Conservation (phyloP, 441 rosid species). For the Raphanus hybrid region DNA sequence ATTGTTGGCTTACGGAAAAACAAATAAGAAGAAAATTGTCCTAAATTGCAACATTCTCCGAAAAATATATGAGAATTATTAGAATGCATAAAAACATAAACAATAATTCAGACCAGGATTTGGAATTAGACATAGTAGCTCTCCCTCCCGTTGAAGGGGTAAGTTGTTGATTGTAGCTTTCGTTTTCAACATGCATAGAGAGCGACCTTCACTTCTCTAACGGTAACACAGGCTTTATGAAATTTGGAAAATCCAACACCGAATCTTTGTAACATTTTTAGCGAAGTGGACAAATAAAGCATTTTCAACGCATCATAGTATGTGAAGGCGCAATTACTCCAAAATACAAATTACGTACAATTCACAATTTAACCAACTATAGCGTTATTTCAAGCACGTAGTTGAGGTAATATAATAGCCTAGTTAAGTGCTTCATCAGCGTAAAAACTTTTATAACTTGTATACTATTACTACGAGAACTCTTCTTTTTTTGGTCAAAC, state of each 20-base stretch:
- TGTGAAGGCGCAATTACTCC: constrained; percentile 28
- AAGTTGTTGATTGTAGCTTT: constrained; percentile 40
- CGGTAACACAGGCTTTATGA: constrained; percentile 33
- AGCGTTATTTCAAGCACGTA: neutral
- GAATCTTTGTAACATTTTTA: constrained; percentile 41
- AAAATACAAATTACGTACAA: neutral
- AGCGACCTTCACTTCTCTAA: constrained; percentile 43
- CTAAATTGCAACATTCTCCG: constrained; percentile 21
- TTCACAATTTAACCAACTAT: neutral
- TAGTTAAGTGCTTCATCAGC: constrained; percentile 7
- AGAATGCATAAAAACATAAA: neutral
- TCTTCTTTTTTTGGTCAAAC: too few species aligned
- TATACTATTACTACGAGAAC: neutral
- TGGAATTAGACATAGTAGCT: constrained; percentile 20
- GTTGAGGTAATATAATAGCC: constrained; percentile 4
- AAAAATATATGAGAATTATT: constrained; percentile 9
- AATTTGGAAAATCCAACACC: constrained; percentile 41
- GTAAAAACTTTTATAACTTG: neutral
- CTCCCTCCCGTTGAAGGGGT: constrained; percentile 44
- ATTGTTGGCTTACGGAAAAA: constrained; percentile 10
- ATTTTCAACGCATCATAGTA: constrained; percentile 33
- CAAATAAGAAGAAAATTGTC: neutral
- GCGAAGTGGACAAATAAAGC: constrained; percentile 33
- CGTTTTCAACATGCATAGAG: constrained; percentile 44
- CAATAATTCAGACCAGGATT: constrained; percentile 12